phyloP scores from a whole-genome alignment of 2,329 filamentous ascomycete species.

The Exserohilum rostratum region DNA sequence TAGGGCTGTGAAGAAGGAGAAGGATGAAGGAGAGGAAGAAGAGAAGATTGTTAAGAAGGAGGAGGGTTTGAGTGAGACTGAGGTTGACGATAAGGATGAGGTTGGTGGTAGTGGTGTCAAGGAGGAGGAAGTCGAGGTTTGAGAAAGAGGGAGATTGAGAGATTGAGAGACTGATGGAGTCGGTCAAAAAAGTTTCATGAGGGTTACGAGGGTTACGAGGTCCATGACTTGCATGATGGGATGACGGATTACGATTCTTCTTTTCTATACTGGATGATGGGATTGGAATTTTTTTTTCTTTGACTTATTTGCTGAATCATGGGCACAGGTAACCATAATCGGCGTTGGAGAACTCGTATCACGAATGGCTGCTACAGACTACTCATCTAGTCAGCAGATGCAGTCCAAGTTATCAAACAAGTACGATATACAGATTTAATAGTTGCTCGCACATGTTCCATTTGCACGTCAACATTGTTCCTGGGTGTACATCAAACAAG shows the following conservation, averaged over 20 bases:
- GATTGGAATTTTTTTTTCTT: background rate
- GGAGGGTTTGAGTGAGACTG: background rate
- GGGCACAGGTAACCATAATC: background rate
- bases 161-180: too few relatives aligned
- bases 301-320: background rate
- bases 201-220: too few relatives aligned
- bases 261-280: background rate
- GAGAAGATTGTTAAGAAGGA: constrained; percentile 11
- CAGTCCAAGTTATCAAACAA: background rate
- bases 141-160: too few relatives aligned
- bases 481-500: too few relatives aligned
- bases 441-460: background rate
- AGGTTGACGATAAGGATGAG: background rate
- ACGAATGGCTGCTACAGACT: background rate
- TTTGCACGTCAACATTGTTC: background rate
- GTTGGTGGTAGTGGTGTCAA: too few relatives aligned
- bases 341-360: background rate
- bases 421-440: too few relatives aligned
- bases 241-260: too few relatives aligned
- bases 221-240: too few relatives aligned
- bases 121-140: too few relatives aligned
- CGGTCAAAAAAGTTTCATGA: too few relatives aligned
- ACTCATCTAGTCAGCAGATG: too few relatives aligned
- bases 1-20: background rate
- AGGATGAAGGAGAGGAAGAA: background rate